Conservation (phyloP, 768 basidiomycete genomes). For the Boletus sp. region DNA sequence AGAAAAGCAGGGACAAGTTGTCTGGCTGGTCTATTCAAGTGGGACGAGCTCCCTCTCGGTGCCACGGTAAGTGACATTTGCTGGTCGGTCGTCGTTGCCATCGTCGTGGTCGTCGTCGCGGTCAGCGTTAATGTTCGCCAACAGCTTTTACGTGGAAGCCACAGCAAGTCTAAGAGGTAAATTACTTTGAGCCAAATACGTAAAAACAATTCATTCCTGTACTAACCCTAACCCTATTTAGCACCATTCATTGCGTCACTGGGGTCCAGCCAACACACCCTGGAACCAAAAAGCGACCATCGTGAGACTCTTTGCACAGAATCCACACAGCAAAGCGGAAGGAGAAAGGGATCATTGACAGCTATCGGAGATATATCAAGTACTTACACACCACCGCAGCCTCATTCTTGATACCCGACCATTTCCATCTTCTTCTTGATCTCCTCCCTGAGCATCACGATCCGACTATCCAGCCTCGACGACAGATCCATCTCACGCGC, state of each 20-base stretch:
- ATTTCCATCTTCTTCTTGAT: conserved; percentile 59
- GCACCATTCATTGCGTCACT: conserved; percentile 11
- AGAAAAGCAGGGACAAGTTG: conserved; percentile 78
- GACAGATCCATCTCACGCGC: conserved; percentile 60
- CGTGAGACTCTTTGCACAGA: too few relatives aligned
- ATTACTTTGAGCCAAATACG: conserved; percentile 11
- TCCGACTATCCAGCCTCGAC: conserved; percentile 66
- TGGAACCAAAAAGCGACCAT: too few relatives aligned
- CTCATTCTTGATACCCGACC: conserved; percentile 26
- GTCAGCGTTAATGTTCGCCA: conserved; percentile 1
- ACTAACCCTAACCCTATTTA: conserved; percentile 10
- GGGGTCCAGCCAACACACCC: not conserved
- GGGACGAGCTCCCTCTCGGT: conserved; percentile 37
- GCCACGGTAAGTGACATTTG: conserved; percentile 58
- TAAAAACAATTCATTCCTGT: conserved; percentile 4
- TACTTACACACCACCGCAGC: not conserved
- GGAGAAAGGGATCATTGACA: too few relatives aligned
- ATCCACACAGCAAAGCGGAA: too few relatives aligned
- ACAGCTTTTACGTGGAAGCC: conserved; percentile 5
- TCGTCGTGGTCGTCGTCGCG: conserved; percentile 12
- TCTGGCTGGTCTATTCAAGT: conserved; percentile 46
- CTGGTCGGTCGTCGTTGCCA: conserved; percentile 49
- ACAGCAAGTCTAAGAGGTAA: conserved; percentile 17
- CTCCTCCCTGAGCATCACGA: conserved; percentile 70
- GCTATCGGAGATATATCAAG: too few relatives aligned